Base-by-base conservation (phyloP, 495 filamentous ascomycete genomes). In the Penicillium coffeae region DNA sequence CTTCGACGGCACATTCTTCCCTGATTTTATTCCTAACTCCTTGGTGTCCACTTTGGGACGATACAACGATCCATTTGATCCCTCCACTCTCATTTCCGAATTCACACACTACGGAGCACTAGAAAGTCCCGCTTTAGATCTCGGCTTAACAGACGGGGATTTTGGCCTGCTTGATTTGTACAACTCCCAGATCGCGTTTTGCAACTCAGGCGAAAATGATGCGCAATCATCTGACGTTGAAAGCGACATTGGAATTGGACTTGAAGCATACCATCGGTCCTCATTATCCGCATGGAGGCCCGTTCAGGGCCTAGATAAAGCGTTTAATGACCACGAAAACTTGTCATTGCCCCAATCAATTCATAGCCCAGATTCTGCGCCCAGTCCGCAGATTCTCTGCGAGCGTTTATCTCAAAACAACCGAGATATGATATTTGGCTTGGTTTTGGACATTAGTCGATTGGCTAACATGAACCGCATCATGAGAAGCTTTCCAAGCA, bases 71-170 rank as follows among this genome's bases (percentile, higher is more conserved):
- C 45, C 59, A 0, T 56, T 56, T n/a, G 59, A 68, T 15, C 55
- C 59, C 0, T 51, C 54, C 3, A 59, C 45, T 19, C 14, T 57
- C 16, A 47, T 62, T 0, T 54, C 58, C 27, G 64, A 68, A 8
- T 63, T 63, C 36, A 57, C 53, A 2, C 60, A 65, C 13, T 60
- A 56, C 32, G 54, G 56, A 2, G 45, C 59, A 2, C 51, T 62
- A 36, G 65, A 64, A 19, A 76, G 74, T 40, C 70, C 80, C 5
- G 69, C 81, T 38, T 65, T 72, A 30, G 75, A 78, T 48, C 68
- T 84, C 13, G 79, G 83, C 27, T 65, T 85, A 13, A 82, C 78
- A 19, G 81, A 83, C 15, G 64, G 79, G 3, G 83, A 86, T 49
- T 79, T 84, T 49, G 71, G 72, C 0, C 62, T 82, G 12, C 70